Evolutionary conservation across 2,329 filamentous ascomycete genomes (phyloP), one percentile per base, ranked within the genome.

Genomic region (Helminthosporium solani): DNA sequence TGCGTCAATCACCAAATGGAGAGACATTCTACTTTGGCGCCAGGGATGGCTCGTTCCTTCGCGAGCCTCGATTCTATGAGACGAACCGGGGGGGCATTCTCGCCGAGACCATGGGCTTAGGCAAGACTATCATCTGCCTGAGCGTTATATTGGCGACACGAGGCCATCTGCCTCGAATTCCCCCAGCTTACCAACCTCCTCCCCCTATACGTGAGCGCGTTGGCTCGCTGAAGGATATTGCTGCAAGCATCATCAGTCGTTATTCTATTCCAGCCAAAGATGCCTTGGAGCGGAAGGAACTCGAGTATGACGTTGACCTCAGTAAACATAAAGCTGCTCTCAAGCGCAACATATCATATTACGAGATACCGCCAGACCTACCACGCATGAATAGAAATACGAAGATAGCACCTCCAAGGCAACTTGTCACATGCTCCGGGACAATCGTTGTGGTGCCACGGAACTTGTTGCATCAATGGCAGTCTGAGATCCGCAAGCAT

Each of bases 111-210:
- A 91, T 91, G 87, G 78, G 78, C 23, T 73, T 75, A 37, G 91
- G 92, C 0, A 97, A 96, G 73, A 96, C 92, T 0, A 71, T 96
- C 20, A 95, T 96, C 9, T 92, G 87, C 53, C 72, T 97, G 2
- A 67, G 76, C 4, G 60, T 77, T n/a, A 73, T 96, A 31, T 74
- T 95, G 20, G 85, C 89, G 2, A 95, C 89, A 0, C 83, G 81
- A 57, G 76, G 84, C 25, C 80, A 91, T 50, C 79, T 84, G 9
- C 81, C 88, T 4, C 71, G 76, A 15, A 79, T 86, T 3, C 86
- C 91, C 2, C 77, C 83, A 2, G 66, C 85, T 42, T 81, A 86
- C 60, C 72, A 78, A 40, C 56, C 70, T 33, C 46, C 73, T 62
- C 37, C 70, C 58, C 54, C 74, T 55, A 37, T 75, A 38, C 71